Evolutionary conservation across 2,329 filamentous ascomycete species (phyloP).

Genomic region (Cryphonectria japonica): DNA sequence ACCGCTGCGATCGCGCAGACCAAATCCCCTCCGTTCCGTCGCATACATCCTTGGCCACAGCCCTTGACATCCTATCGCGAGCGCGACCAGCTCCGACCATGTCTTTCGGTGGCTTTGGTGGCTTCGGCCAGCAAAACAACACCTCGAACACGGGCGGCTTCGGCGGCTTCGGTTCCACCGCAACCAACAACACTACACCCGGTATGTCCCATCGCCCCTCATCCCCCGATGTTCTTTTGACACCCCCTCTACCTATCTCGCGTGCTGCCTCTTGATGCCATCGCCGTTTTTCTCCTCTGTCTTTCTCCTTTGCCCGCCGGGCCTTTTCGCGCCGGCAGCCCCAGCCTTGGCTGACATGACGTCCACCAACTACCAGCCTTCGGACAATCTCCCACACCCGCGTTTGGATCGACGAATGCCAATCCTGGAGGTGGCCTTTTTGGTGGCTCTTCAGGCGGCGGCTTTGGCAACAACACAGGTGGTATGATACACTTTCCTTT

Average conservation of each 20-base stretch:
- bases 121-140: constrained; percentile 63
- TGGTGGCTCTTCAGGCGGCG: constrained; percentile 49
- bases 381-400: constrained; percentile 39
- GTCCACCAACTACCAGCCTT: constrained; percentile 40
- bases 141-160: constrained; percentile 45
- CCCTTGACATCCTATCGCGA: constrained; percentile 11
- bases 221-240: neutral
- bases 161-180: constrained; percentile 58
- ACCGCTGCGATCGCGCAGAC: constrained; percentile 29
- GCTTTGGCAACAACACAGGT: constrained; percentile 39
- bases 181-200: constrained; percentile 46
- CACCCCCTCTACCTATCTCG: neutral
- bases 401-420: constrained; percentile 42
- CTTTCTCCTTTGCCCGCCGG: constrained; percentile 29
- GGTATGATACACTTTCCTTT: constrained; percentile 32
- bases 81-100: constrained; percentile 44
- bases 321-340: constrained; percentile 30
- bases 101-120: constrained; percentile 59
- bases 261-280: constrained; percentile 30
- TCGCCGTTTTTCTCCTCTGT: constrained; percentile 8
- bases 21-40: constrained; percentile 23
- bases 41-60: constrained; percentile 10
- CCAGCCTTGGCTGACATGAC: constrained; percentile 30
- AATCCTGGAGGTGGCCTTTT: constrained; percentile 43
- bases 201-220: constrained; percentile 51